Percentiles rank a stretch among this genome's conserved stretches.
Evolutionary conservation across 2,329 filamentous ascomycete species (phyloP).

Genomic region (Cordyceps cicadae): DNA sequence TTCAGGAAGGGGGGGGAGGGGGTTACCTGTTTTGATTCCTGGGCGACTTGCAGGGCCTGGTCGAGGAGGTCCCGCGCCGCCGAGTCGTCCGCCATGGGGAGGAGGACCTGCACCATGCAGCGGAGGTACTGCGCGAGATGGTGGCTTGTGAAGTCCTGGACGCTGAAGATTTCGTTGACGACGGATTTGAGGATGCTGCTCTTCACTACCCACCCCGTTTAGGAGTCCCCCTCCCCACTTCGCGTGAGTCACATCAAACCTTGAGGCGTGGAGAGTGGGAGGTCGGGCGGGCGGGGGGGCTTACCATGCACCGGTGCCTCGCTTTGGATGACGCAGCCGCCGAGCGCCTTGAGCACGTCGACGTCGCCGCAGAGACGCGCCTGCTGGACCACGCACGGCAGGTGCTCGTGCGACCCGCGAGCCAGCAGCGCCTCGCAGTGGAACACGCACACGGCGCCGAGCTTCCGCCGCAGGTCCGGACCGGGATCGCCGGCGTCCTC

Average conservation of each 20-base stretch:
- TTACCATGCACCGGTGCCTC: constrained; percentile 44
- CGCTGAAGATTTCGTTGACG: constrained; percentile 57
- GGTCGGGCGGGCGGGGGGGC: not conserved
- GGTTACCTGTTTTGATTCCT: constrained; percentile 41
- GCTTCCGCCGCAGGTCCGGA: constrained; percentile 51
- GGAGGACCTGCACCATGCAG: constrained; percentile 62
- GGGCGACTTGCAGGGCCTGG: constrained; percentile 50
- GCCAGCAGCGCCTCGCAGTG: constrained; percentile 69
- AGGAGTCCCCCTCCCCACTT: no score
- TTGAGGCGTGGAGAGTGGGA: no score
- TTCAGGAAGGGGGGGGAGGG: no score
- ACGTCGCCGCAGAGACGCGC: constrained; percentile 36
- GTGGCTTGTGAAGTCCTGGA: constrained; percentile 45
- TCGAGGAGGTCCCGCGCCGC: constrained; percentile 53
- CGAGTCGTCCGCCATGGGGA: constrained; percentile 44
- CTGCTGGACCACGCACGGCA: constrained; percentile 51
- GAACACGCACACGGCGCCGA: constrained; percentile 61
- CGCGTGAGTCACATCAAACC: not conserved
- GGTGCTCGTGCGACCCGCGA: constrained; percentile 58
- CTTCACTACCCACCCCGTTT: constrained; percentile 40
- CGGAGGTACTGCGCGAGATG: constrained; percentile 70
- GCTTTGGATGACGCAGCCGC: constrained; percentile 53
- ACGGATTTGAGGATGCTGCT: constrained; percentile 54
- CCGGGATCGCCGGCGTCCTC: not conserved
- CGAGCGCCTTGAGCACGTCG: constrained; percentile 52